A percentile compares a stretch with the other conserved stretches of the same genome.
phyloP scores from a whole-genome alignment of 768 basidiomycete genomes.

The Tulasnella sp. region DNA sequence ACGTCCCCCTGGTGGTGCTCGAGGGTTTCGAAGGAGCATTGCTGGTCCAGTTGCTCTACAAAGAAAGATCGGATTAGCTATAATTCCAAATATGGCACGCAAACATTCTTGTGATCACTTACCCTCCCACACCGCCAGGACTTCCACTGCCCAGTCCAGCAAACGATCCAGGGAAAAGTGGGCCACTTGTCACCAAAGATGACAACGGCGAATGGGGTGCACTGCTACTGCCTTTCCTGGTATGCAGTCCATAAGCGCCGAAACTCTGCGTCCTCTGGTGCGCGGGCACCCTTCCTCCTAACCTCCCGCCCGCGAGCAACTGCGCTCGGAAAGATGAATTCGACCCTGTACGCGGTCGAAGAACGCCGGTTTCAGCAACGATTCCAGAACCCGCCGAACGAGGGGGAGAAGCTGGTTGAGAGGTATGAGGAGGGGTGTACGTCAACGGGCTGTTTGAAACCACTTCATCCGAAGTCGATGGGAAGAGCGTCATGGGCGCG shows the following conservation, averaged over 20 bases:
- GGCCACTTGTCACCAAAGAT: neutral
- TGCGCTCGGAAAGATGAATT: constrained; percentile 4
- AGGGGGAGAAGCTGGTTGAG: neutral
- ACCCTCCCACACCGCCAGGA: neutral
- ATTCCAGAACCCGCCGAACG: neutral
- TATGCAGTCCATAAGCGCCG: neutral
- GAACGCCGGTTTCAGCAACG: neutral
- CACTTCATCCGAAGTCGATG: neutral
- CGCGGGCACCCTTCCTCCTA: neutral
- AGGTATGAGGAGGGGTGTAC: neutral
- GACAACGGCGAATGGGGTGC: neutral
- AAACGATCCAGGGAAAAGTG: neutral
- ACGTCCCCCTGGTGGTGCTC: constrained; percentile 31
- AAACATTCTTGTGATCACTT: neutral
- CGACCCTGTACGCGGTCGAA: neutral
- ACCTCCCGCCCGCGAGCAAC: neutral
- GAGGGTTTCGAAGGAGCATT: constrained; percentile 33
- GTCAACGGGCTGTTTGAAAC: neutral
- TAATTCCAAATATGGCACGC: neutral
- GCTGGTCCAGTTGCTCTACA: constrained; percentile 30
- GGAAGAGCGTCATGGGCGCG: constrained; percentile 18
- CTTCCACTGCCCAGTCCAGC: neutral
- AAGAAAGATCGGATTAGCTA: neutral
- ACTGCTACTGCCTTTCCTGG: neutral
- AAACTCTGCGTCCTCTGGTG: constrained; percentile 1